Evolutionary conservation across 495 filamentous ascomycete species (phyloP), one percentile per base, ranked within the genome.

Genomic region (Penicillium dipodomyicola): DNA sequence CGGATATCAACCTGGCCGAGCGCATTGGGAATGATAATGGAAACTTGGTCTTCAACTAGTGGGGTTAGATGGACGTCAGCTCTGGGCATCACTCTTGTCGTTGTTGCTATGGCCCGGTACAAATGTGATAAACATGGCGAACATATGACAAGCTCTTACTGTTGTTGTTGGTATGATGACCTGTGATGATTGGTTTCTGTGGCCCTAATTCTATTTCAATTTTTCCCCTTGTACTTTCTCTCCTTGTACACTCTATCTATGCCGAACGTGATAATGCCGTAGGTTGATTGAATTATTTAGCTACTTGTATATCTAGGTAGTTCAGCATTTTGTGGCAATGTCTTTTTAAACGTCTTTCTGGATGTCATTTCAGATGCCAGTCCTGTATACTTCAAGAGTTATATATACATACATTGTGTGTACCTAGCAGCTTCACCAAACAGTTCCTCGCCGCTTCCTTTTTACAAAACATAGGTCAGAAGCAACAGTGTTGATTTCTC

Each of bases 1-100:
- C 69, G 7, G 67, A 80, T 54, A 58, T 80, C 41, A 80, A 80
- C 49, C 54, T 80, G 52, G 46, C 65, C 4, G 77, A 80, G 66
- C 68, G 73, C 17, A 65, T 79, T 50, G 56, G 59, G 4, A 80
- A 80, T 54, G 20, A 54, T 0, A 61, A 79, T 56, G 77, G 77
- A 5, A 17, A 56, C 6, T 57, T 80, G 46, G 49, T 55, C 22
- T 72, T 69, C 49, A 49, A 62, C 49, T 56, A 60, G 33, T 19
- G 23, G 22, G 5, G 1, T 4, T 41, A 17, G 15, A 39, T 7
- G 10, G 29, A 29, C 3, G 5, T 32, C 10, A 32, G 23, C 27
- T 4, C 12, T 30, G 12, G 17, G 27, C n/a, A 14, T 4, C 22
- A 29, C 19, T 7, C 15, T 17, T 10, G 12, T 32, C 27, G n/a